Base-by-base conservation (phyloP, 2,329 filamentous ascomycete genomes). In the Botrytis hyacinthi region DNA sequence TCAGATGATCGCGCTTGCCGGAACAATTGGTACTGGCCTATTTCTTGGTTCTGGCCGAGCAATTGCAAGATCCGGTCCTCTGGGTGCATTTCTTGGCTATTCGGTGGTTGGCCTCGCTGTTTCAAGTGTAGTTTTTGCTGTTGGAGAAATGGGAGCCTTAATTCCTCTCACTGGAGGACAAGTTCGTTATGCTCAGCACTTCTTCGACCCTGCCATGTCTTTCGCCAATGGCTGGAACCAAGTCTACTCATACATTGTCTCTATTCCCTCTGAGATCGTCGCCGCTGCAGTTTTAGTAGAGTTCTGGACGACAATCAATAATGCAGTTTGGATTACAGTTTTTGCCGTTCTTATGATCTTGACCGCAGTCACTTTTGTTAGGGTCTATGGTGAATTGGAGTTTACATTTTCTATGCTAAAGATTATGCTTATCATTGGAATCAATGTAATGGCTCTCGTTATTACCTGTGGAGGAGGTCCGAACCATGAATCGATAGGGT, bases 201-300 rank as follows among this genome's bases (percentile, higher is more conserved):
- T 83, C 69, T 76, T 83, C 71, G 82, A 83, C 70, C 81, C 81
- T 14, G 78, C 79, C 29, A 75, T 81, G 32, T 79, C 78, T 26
- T 82, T 81, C 57, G 78, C 79, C 16, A 70, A 80, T 1, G 80
- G 79, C 37, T 81, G 80, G 75, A 80, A 80, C 20, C 79, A 81
- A 40, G 78, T 79, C 22, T 81, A 82, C 69, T 76, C 76, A 40
- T 78, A 77, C n/a, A 78, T 77, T 22, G 75, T 80, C 16, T 77
- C 77, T 54, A 77, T 80, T 5, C 80, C 80, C 2, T 51, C 88
- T 72, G 90, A 92, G 80, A 90, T 91, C 73, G 87, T 87, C 0
- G 90, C 90, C 18, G 87, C 89, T 29, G 86, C 87, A 61, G 87
- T 91, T 2, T 82, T 92, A 35, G 89, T 91, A 74, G 83, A 89